Evolutionary conservation across 176 grass and related monocot species (phyloP).

Genomic region (Saccharum spontaneum): DNA sequence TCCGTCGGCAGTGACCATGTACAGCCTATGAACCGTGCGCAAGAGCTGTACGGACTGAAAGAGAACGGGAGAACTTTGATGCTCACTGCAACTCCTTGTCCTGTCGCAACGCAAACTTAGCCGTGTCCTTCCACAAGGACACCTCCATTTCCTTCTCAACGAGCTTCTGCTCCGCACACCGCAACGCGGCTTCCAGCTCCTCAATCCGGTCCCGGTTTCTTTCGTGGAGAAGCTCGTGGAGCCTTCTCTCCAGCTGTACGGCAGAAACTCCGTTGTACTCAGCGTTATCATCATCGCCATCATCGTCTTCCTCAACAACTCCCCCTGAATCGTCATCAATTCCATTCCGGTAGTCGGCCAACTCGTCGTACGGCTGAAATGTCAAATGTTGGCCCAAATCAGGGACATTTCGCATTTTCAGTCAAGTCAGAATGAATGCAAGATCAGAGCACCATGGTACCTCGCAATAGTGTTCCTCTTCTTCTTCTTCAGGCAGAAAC

Average conservation of each 20-base stretch:
- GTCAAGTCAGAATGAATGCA: background rate
- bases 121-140: slow-evolving; percentile 45
- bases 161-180: slow-evolving; percentile 40
- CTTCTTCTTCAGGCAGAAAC: background rate
- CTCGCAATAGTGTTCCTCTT: slow-evolving; percentile 11
- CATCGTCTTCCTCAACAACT: background rate
- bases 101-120: slow-evolving; percentile 28
- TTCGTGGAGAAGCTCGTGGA: slow-evolving; percentile 57
- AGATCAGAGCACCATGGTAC: slow-evolving; percentile 12
- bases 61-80: background rate
- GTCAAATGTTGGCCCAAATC: background rate
- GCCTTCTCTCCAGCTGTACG: slow-evolving; percentile 46
- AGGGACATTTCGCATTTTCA: background rate
- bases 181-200: slow-evolving; percentile 45
- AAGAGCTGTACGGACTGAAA: background rate
- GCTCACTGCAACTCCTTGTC: slow-evolving; percentile 21
- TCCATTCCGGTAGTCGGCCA: background rate
- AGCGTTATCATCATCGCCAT: background rate
- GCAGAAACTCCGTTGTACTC: slow-evolving; percentile 32
- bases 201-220: slow-evolving; percentile 49
- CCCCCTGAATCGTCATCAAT: background rate
- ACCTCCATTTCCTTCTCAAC: slow-evolving; percentile 54
- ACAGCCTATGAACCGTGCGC: background rate
- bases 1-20: background rate
- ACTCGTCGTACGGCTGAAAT: background rate